phyloP scores from a whole-genome alignment of 2,329 filamentous ascomycete species.

The Aspergillus bombycis region DNA sequence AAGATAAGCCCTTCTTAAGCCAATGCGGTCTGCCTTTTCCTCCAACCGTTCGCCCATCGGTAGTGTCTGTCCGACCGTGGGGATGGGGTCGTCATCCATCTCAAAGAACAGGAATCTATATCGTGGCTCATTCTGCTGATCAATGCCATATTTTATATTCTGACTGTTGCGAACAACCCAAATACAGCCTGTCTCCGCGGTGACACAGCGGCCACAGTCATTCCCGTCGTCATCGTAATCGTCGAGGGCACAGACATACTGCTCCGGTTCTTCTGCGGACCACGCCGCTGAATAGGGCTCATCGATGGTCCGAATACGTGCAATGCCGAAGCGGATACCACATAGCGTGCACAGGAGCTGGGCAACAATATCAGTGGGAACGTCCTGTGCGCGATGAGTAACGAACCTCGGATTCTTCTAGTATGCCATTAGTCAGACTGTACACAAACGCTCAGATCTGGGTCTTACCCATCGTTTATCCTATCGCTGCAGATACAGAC shows the following conservation, averaged over 20 bases:
- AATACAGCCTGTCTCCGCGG: slow-evolving; percentile 2
- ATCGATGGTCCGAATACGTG: slow-evolving; percentile 4
- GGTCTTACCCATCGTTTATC: too few relatives aligned
- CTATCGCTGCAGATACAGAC: too few relatives aligned
- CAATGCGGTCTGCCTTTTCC: not conserved
- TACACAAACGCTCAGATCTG: too few relatives aligned
- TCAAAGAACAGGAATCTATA: not conserved
- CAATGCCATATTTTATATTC: too few relatives aligned
- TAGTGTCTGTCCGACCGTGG: not conserved
- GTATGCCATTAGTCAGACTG: too few relatives aligned
- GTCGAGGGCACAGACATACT: too few relatives aligned
- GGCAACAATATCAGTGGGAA: not conserved
- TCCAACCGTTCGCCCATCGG: not conserved
- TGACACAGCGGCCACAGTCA: not conserved
- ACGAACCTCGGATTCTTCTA: too few relatives aligned
- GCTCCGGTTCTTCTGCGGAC: not conserved
- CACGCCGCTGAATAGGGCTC: not conserved
- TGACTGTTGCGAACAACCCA: too few relatives aligned
- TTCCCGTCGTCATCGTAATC: too few relatives aligned
- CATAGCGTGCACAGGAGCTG: slow-evolving; percentile 5
- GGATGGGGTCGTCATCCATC: not conserved
- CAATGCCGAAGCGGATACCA: slow-evolving; percentile 5
- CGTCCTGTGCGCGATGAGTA: too few relatives aligned
- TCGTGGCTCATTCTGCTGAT: too few relatives aligned
- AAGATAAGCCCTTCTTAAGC: not conserved